Evolutionary conservation across 352 stramenopile species (phyloP).

Genomic region (Globisporangium recalcitrans): DNA sequence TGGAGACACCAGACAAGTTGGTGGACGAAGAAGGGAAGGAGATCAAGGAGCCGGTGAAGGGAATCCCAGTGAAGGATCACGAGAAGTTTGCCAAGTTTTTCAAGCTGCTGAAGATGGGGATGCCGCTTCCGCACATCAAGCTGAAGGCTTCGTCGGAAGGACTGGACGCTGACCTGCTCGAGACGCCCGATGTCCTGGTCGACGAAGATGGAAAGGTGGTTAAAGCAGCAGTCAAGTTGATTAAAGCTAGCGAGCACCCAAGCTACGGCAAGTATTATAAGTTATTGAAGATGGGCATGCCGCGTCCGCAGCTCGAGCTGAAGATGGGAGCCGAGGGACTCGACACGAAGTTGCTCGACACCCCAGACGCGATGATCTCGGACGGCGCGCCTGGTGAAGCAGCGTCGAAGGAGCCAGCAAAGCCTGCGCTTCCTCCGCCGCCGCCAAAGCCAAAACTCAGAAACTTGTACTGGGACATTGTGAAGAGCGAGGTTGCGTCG

Average conservation of each 20-base stretch:
- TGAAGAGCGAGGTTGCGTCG: constrained; percentile 46
- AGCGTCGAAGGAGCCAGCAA: constrained; percentile 20
- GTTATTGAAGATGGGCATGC: constrained; percentile 94
- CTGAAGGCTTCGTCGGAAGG: constrained; percentile 76
- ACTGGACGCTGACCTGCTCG: constrained; percentile 44
- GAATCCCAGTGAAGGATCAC: constrained; percentile 79
- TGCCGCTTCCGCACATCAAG: constrained; percentile 86
- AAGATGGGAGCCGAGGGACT: constrained; percentile 91
- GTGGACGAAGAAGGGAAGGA: constrained; percentile 62
- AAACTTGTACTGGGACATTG: constrained; percentile 80
- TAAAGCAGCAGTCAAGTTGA: constrained; percentile 21
- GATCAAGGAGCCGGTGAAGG: constrained; percentile 12
- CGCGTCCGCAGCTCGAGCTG: constrained; percentile 87
- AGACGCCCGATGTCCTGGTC: constrained; percentile 55
- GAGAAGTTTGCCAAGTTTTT: constrained; percentile 93
- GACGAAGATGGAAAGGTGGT: constrained; percentile 43
- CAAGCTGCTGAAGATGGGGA: constrained; percentile 90
- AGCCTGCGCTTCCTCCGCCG: constrained; percentile 28
- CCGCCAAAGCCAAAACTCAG: constrained; percentile 76
- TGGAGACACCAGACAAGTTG: constrained; percentile 63
- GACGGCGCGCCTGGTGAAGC: constrained; percentile 26
- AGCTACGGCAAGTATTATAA: constrained; percentile 94
- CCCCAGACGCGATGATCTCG: constrained; percentile 63
- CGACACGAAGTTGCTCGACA: constrained; percentile 87
- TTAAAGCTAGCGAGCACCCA: constrained; percentile 77